A percentile compares a stretch with the other conserved stretches of the same genome.
These are phyloP conservation scores for Amesomyces nigricolor DNA, from an alignment of 2,329 filamentous ascomycete species.

Conservation along the genomic window DNA sequence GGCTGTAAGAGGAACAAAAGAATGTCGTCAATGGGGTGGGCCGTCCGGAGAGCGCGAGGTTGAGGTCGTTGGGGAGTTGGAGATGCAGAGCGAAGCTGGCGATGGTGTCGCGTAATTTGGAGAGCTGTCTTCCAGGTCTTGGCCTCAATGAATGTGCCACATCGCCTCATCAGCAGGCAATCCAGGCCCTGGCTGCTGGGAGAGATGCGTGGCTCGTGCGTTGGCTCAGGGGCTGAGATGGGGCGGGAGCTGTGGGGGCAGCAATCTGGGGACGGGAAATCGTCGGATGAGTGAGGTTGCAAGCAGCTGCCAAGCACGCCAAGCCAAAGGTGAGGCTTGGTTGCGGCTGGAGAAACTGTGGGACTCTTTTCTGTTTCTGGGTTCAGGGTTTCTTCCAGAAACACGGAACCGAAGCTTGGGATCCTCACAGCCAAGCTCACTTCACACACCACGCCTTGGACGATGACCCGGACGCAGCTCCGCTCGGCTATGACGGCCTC, in stretches of 20 bases:
- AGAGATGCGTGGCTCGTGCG: constrained; percentile 7
- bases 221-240: constrained; percentile 11
- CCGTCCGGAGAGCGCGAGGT: background rate
- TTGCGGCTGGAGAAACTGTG: too few relatives aligned
- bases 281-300: background rate
- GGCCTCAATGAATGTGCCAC: constrained; percentile 25
- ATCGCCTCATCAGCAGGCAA: constrained; percentile 23
- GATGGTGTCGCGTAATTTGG: constrained; percentile 18
- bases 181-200: background rate
- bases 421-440: too few relatives aligned
- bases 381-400: too few relatives aligned
- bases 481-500: too few relatives aligned
- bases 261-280: background rate
- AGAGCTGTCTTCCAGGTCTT: constrained; percentile 21
- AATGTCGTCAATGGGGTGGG: background rate
- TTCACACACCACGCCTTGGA: too few relatives aligned
- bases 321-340: background rate
- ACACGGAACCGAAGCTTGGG: too few relatives aligned
- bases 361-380: too few relatives aligned
- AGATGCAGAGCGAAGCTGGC: constrained; percentile 3
- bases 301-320: background rate
- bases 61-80: background rate
- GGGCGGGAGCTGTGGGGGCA: background rate
- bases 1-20: background rate
- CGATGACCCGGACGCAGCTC: too few relatives aligned